These are phyloP conservation scores for Saccharomycopsis capsularis DNA, from an alignment of 805 yeast species.

Conservation along the genomic window DNA sequence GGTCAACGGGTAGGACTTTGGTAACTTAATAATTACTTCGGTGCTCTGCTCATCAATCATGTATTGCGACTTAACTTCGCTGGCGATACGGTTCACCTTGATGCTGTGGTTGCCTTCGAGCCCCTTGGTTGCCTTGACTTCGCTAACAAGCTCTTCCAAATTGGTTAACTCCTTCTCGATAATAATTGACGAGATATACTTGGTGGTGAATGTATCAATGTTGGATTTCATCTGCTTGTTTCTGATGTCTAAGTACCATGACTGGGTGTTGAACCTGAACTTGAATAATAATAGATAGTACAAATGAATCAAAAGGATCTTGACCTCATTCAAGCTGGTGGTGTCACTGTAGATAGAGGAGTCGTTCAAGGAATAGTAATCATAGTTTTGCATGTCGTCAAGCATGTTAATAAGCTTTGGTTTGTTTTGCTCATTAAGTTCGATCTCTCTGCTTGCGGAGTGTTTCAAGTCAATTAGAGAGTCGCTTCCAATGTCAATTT, in stretches of 20 bases:
- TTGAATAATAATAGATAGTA: constrained; percentile 43
- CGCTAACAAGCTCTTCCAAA: constrained; percentile 34
- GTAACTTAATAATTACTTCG: constrained; percentile 71
- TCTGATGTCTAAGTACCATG: constrained; percentile 67
- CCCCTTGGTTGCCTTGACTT: constrained; percentile 9
- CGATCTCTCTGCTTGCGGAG: not conserved
- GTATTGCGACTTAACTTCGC: constrained; percentile 67
- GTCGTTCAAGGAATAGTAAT: constrained; percentile 1
- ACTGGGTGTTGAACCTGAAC: constrained; percentile 51
- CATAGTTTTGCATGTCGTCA: constrained; percentile 19
- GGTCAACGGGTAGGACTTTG: constrained; percentile 69
- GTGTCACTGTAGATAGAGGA: not conserved
- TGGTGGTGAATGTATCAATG: constrained; percentile 57
- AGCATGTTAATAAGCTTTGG: not conserved
- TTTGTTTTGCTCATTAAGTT: not conserved
- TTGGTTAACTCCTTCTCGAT: constrained; percentile 49
- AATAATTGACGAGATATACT: constrained; percentile 56
- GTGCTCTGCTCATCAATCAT: constrained; percentile 80
- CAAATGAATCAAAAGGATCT: constrained; percentile 41
- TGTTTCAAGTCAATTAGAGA: constrained; percentile 23
- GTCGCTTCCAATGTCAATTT: constrained; percentile 36
- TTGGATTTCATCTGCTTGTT: constrained; percentile 55
- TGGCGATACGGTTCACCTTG: constrained; percentile 50
- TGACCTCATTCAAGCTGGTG: constrained; percentile 11
- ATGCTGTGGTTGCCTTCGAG: constrained; percentile 46